Conservation (phyloP, 805 yeast species). For the Yarrowia phangngaensis region DNA sequence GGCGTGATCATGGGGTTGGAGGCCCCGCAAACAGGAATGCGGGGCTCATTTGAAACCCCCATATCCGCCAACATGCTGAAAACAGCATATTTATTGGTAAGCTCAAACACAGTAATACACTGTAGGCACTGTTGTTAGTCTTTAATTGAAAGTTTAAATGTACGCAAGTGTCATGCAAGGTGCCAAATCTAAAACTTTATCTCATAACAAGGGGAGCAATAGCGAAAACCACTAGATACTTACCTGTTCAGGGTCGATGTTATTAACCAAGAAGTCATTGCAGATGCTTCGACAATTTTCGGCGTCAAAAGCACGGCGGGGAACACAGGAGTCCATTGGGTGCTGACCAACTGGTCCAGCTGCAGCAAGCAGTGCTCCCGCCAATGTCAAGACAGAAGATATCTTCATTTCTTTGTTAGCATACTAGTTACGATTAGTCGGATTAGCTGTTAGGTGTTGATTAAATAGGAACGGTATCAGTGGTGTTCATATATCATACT, state of each 20-base stretch:
- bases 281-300: slow-evolving; percentile 5
- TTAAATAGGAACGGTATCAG: no score
- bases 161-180: no score
- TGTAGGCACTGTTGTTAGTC: slow-evolving; percentile 25
- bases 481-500: no score
- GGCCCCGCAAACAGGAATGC: slow-evolving; percentile 13
- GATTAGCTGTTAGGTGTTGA: no score
- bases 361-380: slow-evolving; percentile 20
- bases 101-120: slow-evolving; percentile 17
- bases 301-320: slow-evolving; percentile 2
- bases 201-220: no score
- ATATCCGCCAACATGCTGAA: slow-evolving; percentile 12
- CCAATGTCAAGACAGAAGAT: slow-evolving; percentile 8
- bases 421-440: no score
- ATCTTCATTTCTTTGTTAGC: no score
- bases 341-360: slow-evolving; percentile 6
- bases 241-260: slow-evolving; percentile 23
- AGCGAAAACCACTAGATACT: no score
- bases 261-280: slow-evolving; percentile 11
- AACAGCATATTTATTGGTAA: slow-evolving; percentile 1
- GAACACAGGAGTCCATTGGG: slow-evolving; percentile 23
- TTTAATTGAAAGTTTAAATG: no score
- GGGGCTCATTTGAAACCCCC: slow-evolving; percentile 15
- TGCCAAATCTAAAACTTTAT: no score
- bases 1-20: slow-evolving; percentile 19